Conservation (phyloP, 192 early-diverging fungal genomes). For the Entomortierella lignicola region DNA sequence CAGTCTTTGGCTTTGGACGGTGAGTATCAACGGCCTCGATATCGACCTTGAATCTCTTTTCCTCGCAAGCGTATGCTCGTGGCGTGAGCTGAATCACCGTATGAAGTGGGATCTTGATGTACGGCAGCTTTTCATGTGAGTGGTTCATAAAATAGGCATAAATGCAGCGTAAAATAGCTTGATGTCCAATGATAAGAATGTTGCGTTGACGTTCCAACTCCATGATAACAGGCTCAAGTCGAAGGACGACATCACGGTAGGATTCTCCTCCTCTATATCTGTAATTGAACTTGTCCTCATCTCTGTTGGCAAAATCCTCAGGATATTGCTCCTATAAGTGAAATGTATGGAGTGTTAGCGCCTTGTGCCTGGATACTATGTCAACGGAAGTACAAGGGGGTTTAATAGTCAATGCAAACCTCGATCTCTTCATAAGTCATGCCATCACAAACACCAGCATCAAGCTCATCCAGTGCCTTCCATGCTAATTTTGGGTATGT, state of each 20-base stretch:
- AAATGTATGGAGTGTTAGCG: background rate
- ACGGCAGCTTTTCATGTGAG: conserved; percentile 94
- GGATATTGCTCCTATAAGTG: conserved; percentile 79
- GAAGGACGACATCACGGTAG: conserved; percentile 96
- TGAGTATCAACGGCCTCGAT: conserved; percentile 99
- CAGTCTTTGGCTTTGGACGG: conserved; percentile 73
- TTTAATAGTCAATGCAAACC: conserved; percentile 27
- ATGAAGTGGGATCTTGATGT: conserved; percentile 98
- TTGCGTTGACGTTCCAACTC: conserved; percentile 97
- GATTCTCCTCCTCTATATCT: conserved; percentile 87
- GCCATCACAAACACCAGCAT: conserved; percentile 97
- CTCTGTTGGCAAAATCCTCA: conserved; percentile 92
- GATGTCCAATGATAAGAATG: conserved; percentile 97
- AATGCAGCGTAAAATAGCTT: conserved; percentile 96
- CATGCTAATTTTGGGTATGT: conserved; percentile 92
- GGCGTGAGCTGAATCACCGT: conserved; percentile 97
- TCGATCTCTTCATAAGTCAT: conserved; percentile 99
- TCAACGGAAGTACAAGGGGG: too few relatives aligned
- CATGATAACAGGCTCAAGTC: conserved; percentile 99
- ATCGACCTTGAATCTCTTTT: conserved; percentile 93
- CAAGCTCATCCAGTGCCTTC: conserved; percentile 98
- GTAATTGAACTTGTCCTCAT: conserved; percentile 97
- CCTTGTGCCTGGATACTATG: too few relatives aligned
- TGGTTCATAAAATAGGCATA: conserved; percentile 98
- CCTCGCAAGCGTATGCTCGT: conserved; percentile 95